Evolutionary conservation across 169 alveolate genomes (phyloP).

Genomic region (Plasmodium chabaudi): DNA sequence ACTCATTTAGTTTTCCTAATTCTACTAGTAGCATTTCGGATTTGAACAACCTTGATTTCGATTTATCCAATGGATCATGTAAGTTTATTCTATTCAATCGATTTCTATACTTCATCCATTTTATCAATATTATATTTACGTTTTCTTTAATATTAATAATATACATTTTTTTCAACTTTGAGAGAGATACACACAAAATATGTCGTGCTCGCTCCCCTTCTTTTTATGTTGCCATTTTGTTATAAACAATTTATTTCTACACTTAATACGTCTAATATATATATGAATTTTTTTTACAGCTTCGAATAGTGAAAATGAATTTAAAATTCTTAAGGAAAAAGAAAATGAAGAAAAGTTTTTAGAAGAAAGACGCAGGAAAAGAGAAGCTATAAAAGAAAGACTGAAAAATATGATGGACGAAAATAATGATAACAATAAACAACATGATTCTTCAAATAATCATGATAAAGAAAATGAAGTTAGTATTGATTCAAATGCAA

Average conservation of each 20-base stretch:
- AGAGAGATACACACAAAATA: too few relatives aligned
- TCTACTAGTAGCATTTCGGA: conserved; percentile 74
- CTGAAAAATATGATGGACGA: conserved; percentile 36
- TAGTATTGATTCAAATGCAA: conserved; percentile 1
- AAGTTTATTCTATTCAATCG: conserved; percentile 1
- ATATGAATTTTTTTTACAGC: conserved; percentile 9
- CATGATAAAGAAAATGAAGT: neutral
- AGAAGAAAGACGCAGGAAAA: conserved; percentile 66
- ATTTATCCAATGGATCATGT: conserved; percentile 48
- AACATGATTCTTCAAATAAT: neutral
- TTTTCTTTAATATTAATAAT: neutral
- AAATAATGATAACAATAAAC: neutral
- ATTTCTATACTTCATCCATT: too few relatives aligned
- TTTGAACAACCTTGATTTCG: conserved; percentile 11
- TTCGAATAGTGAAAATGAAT: conserved; percentile 66
- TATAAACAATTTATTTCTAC: neutral
- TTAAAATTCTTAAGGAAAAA: conserved; percentile 50
- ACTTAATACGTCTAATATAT: neutral
- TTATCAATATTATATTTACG: neutral
- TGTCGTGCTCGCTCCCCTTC: neutral
- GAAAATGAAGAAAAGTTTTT: conserved; percentile 72
- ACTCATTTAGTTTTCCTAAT: conserved; percentile 74
- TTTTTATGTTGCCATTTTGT: neutral
- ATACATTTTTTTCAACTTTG: too few relatives aligned
- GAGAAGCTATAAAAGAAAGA: conserved; percentile 71